A percentile compares a stretch with the other conserved stretches of the same genome.
These are phyloP conservation scores for Cinnamomum chago DNA, from an alignment of 164 flowering plant genomes.

Conservation along the genomic window DNA sequence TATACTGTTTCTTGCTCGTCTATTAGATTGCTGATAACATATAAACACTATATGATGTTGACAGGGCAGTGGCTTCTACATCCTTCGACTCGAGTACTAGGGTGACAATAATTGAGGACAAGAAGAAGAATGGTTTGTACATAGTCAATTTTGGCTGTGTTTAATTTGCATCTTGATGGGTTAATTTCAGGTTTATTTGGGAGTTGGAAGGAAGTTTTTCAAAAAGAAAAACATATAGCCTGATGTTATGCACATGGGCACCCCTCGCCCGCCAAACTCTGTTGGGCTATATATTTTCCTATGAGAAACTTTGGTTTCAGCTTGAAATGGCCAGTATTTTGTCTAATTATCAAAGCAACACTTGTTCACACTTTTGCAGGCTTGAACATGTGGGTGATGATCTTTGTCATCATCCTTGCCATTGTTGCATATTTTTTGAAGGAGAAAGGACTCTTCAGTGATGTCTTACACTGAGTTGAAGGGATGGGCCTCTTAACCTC, in stretches of 20 bases:
- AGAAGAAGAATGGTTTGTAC: conserved; percentile 40
- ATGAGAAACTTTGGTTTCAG: neutral
- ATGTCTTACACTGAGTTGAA: neutral
- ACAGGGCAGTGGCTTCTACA: conserved; percentile 71
- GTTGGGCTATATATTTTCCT: neutral
- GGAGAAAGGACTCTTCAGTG: conserved; percentile 1
- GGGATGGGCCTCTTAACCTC: neutral
- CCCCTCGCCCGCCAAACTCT: neutral
- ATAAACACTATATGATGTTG: neutral
- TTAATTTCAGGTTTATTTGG: neutral
- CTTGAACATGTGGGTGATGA: conserved; percentile 35
- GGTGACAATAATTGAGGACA: conserved; percentile 56
- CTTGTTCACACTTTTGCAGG: conserved; percentile 30
- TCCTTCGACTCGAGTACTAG: conserved; percentile 82
- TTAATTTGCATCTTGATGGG: neutral
- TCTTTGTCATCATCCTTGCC: conserved; percentile 45
- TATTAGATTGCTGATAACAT: neutral
- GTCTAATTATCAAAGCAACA: neutral
- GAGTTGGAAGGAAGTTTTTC: neutral
- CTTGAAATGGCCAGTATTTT: neutral
- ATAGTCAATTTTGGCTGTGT: conserved; percentile 1
- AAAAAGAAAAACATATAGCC: neutral
- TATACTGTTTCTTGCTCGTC: neutral
- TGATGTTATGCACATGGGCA: neutral
- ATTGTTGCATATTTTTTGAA: conserved; percentile 38